Percentiles rank a stretch among this genome's conserved stretches.
These are phyloP conservation scores for Volvox carteri DNA, from an alignment of 163 green algal genomes.

Conservation along the genomic window DNA sequence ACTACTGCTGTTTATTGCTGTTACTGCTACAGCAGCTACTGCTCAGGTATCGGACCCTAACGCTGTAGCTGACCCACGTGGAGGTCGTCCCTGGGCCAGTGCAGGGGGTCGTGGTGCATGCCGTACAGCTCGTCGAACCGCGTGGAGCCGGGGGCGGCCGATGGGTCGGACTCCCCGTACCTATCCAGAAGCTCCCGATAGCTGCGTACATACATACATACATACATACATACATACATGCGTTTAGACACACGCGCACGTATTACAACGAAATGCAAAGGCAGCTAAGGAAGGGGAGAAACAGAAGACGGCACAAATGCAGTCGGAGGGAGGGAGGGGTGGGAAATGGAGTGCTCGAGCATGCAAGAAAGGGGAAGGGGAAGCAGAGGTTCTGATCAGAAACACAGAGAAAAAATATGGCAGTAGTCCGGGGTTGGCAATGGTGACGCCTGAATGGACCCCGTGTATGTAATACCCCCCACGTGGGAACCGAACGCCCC, in stretches of 20 bases:
- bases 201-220: conserved; percentile 7
- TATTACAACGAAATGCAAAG: not conserved
- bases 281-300: not conserved
- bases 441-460: not conserved
- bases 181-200: conserved; percentile 28
- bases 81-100: conserved; percentile 46
- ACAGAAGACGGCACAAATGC: not conserved
- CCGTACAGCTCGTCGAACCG: not conserved
- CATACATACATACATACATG: not conserved
- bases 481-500: too few relatives aligned
- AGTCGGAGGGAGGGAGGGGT: not conserved
- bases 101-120: conserved; percentile 25
- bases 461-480: not conserved
- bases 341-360: not conserved
- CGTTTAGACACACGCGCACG: too few relatives aligned
- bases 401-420: not conserved
- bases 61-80: conserved; percentile 1
- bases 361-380: not conserved
- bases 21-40: not conserved
- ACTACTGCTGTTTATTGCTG: not conserved
- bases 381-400: too few relatives aligned
- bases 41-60: too few relatives aligned
- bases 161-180: not conserved
- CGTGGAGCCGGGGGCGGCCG: not conserved
- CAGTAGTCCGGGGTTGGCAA: too few relatives aligned